A percentile compares a stretch with the other conserved stretches of the same genome.
These are phyloP conservation scores for Triangularia setosa DNA, from an alignment of 2,329 filamentous ascomycete species.

Conservation along the genomic window DNA sequence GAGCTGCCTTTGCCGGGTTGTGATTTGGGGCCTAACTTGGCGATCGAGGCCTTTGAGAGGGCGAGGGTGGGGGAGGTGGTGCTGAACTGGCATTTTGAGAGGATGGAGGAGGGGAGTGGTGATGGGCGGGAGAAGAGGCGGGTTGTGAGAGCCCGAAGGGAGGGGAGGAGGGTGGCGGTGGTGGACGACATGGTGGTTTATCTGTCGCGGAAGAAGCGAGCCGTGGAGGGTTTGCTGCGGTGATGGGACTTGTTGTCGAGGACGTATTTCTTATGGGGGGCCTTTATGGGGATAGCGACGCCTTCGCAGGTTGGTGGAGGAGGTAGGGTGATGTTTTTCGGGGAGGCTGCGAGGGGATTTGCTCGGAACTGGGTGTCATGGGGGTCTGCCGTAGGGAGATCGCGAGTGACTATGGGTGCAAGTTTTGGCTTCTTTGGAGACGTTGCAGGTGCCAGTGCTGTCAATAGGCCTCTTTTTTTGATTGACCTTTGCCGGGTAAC, in stretches of 20 bases:
- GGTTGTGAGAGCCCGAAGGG: conserved; percentile 19
- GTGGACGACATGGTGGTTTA: neutral
- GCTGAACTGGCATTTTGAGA: conserved; percentile 2
- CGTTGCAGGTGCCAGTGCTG: neutral
- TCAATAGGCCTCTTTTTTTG: neutral
- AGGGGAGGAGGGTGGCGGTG: conserved; percentile 20
- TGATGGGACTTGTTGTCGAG: neutral
- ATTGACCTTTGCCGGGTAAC: neutral
- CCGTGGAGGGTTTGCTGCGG: neutral
- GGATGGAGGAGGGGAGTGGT: neutral
- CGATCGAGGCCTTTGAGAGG: conserved; percentile 14
- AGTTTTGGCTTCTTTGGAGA: neutral
- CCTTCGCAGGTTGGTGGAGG: neutral
- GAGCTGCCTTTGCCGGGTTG: conserved; percentile 5
- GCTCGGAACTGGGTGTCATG: neutral
- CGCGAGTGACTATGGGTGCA: neutral
- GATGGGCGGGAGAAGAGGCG: conserved; percentile 5
- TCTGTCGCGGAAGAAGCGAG: neutral
- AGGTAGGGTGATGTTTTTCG: neutral
- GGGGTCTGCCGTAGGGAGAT: neutral
- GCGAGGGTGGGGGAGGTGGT: conserved; percentile 5
- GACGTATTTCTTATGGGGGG: neutral
- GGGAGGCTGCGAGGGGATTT: neutral
- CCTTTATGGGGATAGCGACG: neutral
- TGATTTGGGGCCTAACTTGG: neutral